A percentile compares a stretch with the other conserved stretches of the same genome.
These are phyloP conservation scores for Phytopythium boreale DNA, from an alignment of 352 stramenopile genomes.

Conservation along the genomic window DNA sequence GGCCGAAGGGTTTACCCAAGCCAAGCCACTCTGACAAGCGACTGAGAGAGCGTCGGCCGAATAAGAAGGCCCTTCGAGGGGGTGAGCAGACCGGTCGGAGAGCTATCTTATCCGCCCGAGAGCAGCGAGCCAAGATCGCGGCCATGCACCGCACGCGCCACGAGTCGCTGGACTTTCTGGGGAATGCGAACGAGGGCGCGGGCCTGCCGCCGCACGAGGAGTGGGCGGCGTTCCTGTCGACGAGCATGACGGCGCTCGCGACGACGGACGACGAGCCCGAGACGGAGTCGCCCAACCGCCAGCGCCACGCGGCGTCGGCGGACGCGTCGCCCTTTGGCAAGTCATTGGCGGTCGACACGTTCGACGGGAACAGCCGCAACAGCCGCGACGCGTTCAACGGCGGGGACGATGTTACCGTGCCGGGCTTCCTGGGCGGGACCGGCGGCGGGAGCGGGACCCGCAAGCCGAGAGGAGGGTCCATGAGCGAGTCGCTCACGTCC, in stretches of 20 bases:
- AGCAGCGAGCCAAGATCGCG: no score
- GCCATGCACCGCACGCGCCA: conserved; percentile 58
- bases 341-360: background rate
- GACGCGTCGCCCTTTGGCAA: conserved; percentile 12
- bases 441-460: background rate
- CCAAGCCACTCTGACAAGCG: background rate
- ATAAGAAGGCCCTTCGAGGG: no score
- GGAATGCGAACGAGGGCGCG: conserved; percentile 9
- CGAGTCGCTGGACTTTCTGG: conserved; percentile 53
- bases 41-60: background rate
- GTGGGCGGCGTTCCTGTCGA: conserved; percentile 60
- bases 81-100: no score
- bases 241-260: conserved; percentile 57
- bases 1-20: background rate
- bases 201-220: conserved; percentile 34
- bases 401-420: background rate
- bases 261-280: conserved; percentile 28
- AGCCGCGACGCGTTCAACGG: conserved; percentile 5
- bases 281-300: conserved; percentile 13
- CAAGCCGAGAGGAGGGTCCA: conserved; percentile 43
- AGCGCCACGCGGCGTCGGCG: background rate
- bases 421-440: background rate
- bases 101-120: background rate
- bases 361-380: background rate
- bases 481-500: conserved; percentile 33